Evolutionary conservation across 371 early-diverging fungal genomes (phyloP).

Genomic region (Zancudomyces culisetae): DNA sequence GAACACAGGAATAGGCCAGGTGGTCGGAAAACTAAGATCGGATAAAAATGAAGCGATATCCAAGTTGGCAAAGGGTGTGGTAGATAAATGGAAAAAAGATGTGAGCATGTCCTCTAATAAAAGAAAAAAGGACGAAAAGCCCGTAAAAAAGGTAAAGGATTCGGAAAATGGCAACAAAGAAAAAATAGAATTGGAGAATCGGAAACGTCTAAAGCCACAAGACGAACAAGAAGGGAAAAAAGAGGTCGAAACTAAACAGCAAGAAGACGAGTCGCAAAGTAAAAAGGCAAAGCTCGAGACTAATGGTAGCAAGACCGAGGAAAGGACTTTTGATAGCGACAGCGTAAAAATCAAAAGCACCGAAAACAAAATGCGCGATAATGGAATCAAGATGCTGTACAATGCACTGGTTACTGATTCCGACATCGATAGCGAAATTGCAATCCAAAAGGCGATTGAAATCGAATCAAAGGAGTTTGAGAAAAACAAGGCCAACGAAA

Average conservation of each 20-base stretch:
- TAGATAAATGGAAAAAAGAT: conserved; percentile 64
- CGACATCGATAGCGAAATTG: conserved; percentile 22
- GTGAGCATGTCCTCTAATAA: conserved; percentile 16
- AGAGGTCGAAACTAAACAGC: not conserved
- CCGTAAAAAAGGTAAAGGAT: not conserved
- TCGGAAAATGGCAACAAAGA: not conserved
- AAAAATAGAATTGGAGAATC: not conserved
- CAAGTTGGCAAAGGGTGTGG: conserved; percentile 39
- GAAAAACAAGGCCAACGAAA: conserved; percentile 28
- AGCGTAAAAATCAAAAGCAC: conserved; percentile 21
- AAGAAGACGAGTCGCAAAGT: not conserved
- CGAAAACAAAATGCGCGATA: conserved; percentile 58
- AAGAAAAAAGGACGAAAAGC: no score
- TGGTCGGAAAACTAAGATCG: conserved; percentile 45
- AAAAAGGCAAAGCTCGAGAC: not conserved
- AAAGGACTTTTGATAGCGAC: conserved; percentile 17
- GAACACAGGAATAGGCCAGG: conserved; percentile 34
- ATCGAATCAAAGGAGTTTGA: conserved; percentile 49
- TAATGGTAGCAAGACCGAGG: conserved; percentile 4
- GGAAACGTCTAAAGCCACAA: not conserved
- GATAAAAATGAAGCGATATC: conserved; percentile 35
- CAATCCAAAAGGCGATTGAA: conserved; percentile 35
- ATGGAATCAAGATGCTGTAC: conserved; percentile 68
- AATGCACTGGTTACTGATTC: conserved; percentile 52
- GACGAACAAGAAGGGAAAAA: not conserved